phyloP scores from a whole-genome alignment of 495 filamentous ascomycete genomes.

The Aspergillus asperescens region DNA sequence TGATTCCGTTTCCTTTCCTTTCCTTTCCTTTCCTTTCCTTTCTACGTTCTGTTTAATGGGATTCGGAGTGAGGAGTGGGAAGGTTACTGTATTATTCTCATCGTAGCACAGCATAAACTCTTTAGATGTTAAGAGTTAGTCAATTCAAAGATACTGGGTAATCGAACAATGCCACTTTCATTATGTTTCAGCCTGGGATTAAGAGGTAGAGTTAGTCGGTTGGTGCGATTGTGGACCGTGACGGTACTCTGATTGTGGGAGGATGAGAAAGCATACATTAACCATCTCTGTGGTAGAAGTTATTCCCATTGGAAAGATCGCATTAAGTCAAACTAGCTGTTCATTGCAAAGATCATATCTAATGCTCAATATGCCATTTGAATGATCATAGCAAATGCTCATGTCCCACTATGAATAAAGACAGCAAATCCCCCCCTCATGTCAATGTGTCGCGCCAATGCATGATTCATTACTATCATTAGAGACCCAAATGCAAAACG shows the following conservation, averaged over 20 bases:
- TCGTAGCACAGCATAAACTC: background rate
- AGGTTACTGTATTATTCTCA: background rate
- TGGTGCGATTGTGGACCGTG: no score
- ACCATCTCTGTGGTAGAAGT: no score
- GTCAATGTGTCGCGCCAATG: conserved; percentile 12
- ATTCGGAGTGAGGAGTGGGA: background rate
- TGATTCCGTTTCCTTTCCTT: conserved; percentile 1
- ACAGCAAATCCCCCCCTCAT: background rate
- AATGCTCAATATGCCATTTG: no score
- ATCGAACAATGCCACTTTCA: background rate
- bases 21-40: background rate
- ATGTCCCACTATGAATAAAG: background rate
- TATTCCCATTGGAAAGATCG: no score
- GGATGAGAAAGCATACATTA: no score
- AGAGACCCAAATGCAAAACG: conserved; percentile 7
- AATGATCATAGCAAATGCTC: background rate
- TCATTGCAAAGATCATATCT: no score
- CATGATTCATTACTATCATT: conserved; percentile 12
- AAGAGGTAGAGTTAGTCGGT: no score
- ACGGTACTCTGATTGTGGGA: no score
- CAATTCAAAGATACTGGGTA: no score
- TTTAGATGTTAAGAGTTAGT: background rate
- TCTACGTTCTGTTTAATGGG: background rate
- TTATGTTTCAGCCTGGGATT: no score
- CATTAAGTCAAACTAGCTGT: no score